Base-by-base conservation (phyloP, 768 basidiomycete genomes). In the Sistotremastrum suecicum region DNA sequence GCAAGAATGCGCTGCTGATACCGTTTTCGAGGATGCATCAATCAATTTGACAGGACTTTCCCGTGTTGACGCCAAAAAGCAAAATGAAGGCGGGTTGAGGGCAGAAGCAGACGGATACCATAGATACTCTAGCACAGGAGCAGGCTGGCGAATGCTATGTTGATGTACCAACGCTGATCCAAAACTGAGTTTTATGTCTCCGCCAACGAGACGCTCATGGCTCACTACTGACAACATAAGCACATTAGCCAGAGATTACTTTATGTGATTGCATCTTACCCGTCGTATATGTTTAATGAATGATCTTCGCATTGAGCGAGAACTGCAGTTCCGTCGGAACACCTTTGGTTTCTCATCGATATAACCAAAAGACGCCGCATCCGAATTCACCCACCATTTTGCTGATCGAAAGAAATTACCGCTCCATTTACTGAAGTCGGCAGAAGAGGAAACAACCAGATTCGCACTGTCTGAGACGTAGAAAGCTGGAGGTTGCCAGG, bases 1-100 rank as follows among this genome's bases (percentile, higher is more conserved):
- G 41, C n/a, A 41, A 42, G 36, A 9, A 43, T 41, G 37, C 7
- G 56, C 73, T 41, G 42, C 6, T 10, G 35, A 41, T 55, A 90
- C 92, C 59, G 79, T 66, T 38, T 85, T 88, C 55, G 79, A 76
- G 0, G 63, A 65, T 0, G 77, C 94, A 55, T 98, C 88, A 0
- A 95, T 63, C 9, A 97, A 66, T 53, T 86, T 83, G 1, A 97
- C 75, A 0, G 92, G 91, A 39, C 75, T 75, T 58, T 94, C 90
- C 29, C 86, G 73, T 5, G 92, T 76, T 5, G 84, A 89, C 0
- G 83, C 74, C 0, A 88, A 64, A 57, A 91, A 91, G 60, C 90
- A 92, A 58, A 75, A 95, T 2, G 79, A 68, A 0, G 79, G 70
- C 0, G 76, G 74, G 39, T 78, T 67, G 5, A 57, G 53, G 1